Base-by-base conservation (phyloP, 2,329 filamentous ascomycete genomes). In the Nothopassalora personata region DNA sequence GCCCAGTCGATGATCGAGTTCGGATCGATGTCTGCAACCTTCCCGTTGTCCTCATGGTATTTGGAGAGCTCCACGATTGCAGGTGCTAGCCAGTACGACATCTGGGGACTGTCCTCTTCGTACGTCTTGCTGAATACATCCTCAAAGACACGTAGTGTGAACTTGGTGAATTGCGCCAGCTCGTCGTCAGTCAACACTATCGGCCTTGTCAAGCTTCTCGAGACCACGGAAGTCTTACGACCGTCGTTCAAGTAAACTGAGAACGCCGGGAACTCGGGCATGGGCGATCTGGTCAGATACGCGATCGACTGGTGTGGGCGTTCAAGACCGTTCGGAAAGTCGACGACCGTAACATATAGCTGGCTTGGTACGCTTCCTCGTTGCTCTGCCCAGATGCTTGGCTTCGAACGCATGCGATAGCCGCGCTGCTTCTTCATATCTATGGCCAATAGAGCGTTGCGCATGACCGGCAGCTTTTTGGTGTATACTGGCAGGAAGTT, bases 81-180 rank as follows among this genome's bases (percentile, higher is more conserved):
- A 19, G 94, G 93, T 0, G 86, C 88, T 13, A 97, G 70, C 77
- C 91, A 96, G 73, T 97, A 99, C 0, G 91, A 87, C 71, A 96
- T 82, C 30, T 86, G 84, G 0, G 80, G 73, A 0, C 79, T 66
- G 15, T 85, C 79, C 0, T 83, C 77, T 52, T 89, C 85, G 67
- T 90, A 99, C 3, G 81, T 80, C 72, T 99, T 99, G 73, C 91
- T 93, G 76, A 96, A 97, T 0, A 97, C 78, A 66, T 97, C 91
- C 15, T 83, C 77, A 72, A 95, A 97, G 0, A 95, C 74, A 4
- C 82, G 80, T 45, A 95, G 75, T 0, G 90, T 96, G 70, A 94
- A 96, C 0, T 72, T 74, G 0, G 85, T 86, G n/a, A 97, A 71
- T 1, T 77, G 71, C 0, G 81, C 73, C 0, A 91, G 64, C 1